Conservation (phyloP, 345 rosid genomes). For the Camelina sativa region DNA sequence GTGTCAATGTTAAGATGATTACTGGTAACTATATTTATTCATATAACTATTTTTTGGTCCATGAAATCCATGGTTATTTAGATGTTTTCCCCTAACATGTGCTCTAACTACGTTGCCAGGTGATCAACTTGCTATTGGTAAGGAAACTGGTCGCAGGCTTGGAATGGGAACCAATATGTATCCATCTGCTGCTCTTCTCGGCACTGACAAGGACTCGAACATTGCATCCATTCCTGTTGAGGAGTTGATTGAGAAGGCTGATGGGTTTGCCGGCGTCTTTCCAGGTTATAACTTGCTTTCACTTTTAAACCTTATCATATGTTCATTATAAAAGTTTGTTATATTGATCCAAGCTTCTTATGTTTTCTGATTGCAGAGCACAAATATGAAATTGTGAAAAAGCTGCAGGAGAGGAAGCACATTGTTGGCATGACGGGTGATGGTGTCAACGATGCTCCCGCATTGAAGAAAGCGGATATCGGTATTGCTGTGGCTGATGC, state of each 20-base stretch:
- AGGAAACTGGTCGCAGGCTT: slow-evolving; percentile 95
- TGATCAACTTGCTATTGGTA: slow-evolving; percentile 92
- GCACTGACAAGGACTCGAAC: slow-evolving; percentile 58
- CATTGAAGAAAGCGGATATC: slow-evolving; percentile 83
- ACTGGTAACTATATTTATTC: slow-evolving; percentile 54
- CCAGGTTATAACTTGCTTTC: slow-evolving; percentile 59
- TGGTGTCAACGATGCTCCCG: slow-evolving; percentile 95
- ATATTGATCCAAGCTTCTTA: slow-evolving; percentile 17
- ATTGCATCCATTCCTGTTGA: slow-evolving; percentile 62
- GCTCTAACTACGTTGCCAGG: slow-evolving; percentile 48
- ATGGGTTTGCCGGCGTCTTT: slow-evolving; percentile 93
- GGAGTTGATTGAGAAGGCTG: slow-evolving; percentile 87
- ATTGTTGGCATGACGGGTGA: slow-evolving; percentile 97
- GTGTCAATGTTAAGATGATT: slow-evolving; percentile 98
- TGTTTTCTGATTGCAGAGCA: slow-evolving; percentile 61
- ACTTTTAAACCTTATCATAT: slow-evolving; percentile 9
- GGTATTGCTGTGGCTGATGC: slow-evolving; percentile 96
- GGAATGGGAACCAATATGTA: slow-evolving; percentile 99
- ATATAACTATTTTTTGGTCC: neutral
- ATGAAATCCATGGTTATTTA: slow-evolving; percentile 13
- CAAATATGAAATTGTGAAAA: slow-evolving; percentile 82
- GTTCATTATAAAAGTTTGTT: slow-evolving; percentile 12
- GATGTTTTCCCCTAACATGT: slow-evolving; percentile 25
- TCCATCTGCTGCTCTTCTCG: slow-evolving; percentile 86
- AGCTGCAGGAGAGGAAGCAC: slow-evolving; percentile 75